phyloP scores from a whole-genome alignment of 2,329 filamentous ascomycete species.

The Sclerotinia spermophila region DNA sequence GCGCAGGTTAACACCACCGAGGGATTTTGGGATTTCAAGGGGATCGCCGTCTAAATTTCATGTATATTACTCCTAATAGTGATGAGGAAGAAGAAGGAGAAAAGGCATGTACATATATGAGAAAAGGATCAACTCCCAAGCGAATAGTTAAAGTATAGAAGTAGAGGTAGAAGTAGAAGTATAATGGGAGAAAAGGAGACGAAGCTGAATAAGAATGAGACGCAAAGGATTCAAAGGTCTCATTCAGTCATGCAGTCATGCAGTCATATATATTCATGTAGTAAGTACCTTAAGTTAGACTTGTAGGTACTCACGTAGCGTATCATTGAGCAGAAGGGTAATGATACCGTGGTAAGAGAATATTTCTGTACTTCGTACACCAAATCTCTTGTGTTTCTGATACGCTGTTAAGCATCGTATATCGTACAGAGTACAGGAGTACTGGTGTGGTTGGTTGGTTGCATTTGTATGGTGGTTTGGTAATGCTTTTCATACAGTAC shows the following conservation, averaged over 20 bases:
- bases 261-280: neutral
- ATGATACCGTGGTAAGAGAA: neutral
- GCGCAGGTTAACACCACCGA: neutral
- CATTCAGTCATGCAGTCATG: neutral
- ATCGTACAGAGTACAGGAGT: no score
- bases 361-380: neutral
- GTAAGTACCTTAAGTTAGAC: neutral
- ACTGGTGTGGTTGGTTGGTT: no score
- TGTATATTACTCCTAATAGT: neutral
- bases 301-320: neutral
- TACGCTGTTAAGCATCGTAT: neutral
- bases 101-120: neutral
- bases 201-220: neutral
- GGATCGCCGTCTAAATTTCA: neutral
- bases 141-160: neutral
- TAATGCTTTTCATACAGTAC: neutral
- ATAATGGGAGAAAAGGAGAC: neutral
- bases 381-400: neutral
- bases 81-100: neutral
- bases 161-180: neutral
- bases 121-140: neutral
- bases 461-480: neutral
- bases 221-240: neutral
- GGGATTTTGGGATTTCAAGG: conserved; percentile 2
- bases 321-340: neutral